Evolutionary conservation across 2,329 filamentous ascomycete species (phyloP).

Genomic region (Rhexocercosporidium sp.): DNA sequence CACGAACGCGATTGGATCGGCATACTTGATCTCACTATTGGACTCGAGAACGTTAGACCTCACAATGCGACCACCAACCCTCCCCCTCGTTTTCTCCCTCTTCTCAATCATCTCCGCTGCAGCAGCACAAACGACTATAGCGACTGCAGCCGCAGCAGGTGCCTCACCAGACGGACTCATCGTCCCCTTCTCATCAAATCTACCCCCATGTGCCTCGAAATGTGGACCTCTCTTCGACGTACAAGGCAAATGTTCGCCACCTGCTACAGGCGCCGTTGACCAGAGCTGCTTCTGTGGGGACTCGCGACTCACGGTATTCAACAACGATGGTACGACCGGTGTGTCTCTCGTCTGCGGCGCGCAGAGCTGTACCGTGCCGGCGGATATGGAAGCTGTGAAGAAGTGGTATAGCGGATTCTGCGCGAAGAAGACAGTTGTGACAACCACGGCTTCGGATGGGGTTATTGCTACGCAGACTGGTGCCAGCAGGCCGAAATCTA

Average conservation of each 20-base stretch:
- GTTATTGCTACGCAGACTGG: slow-evolving; percentile 10
- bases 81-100: slow-evolving; percentile 17
- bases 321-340: slow-evolving; percentile 56
- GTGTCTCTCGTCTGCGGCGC: slow-evolving; percentile 68
- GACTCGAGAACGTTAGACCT: background rate
- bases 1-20: background rate
- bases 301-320: slow-evolving; percentile 59
- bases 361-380: slow-evolving; percentile 55
- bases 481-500: slow-evolving; percentile 7
- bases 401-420: slow-evolving; percentile 76
- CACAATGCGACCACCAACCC: slow-evolving; percentile 19
- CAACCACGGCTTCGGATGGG: slow-evolving; percentile 29
- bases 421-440: slow-evolving; percentile 47
- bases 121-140: slow-evolving; percentile 46
- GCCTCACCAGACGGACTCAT: slow-evolving; percentile 44
- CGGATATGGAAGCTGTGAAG: slow-evolving; percentile 60
- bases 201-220: slow-evolving; percentile 65
- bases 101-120: slow-evolving; percentile 18
- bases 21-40: background rate
- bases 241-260: slow-evolving; percentile 73
- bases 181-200: slow-evolving; percentile 58
- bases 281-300: slow-evolving; percentile 77
- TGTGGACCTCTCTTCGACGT: slow-evolving; percentile 71
- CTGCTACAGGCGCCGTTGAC: slow-evolving; percentile 58
- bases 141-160: slow-evolving; percentile 41